phyloP scores from a whole-genome alignment of 768 basidiomycete genomes.

The Termitomyces sp. region DNA sequence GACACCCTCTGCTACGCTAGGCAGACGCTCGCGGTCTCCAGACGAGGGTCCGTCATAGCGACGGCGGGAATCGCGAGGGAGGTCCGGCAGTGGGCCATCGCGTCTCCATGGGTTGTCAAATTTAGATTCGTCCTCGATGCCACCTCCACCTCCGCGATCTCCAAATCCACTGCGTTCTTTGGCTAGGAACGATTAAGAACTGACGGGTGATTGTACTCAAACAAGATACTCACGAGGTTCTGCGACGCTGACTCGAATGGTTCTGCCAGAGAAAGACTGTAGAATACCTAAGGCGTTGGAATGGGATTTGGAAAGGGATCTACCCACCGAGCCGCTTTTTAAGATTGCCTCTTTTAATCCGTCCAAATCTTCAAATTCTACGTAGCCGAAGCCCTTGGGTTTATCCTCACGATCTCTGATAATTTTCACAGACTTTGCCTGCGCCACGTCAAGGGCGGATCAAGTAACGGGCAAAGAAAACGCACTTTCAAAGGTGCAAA shows the following conservation, averaged over 20 bases:
- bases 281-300: constrained; percentile 1
- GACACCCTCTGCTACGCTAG: constrained; percentile 55
- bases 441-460: constrained; percentile 2
- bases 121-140: constrained; percentile 70
- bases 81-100: constrained; percentile 78
- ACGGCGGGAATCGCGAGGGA: constrained; percentile 62
- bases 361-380: constrained; percentile 89
- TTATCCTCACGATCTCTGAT: constrained; percentile 92
- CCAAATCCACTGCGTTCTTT: constrained; percentile 69
- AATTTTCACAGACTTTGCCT: constrained; percentile 87
- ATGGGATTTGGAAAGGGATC: neutral
- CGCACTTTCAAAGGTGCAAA: constrained; percentile 66
- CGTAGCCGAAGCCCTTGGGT: constrained; percentile 97
- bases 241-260: constrained; percentile 88
- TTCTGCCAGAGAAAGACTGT: constrained; percentile 73
- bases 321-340: constrained; percentile 64
- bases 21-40: constrained; percentile 33
- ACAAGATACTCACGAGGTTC: constrained; percentile 76
- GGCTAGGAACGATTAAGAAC: constrained; percentile 40
- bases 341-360: constrained; percentile 80
- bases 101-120: constrained; percentile 85
- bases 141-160: constrained; percentile 22
- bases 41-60: constrained; percentile 57
- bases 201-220: neutral
- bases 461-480: neutral